phyloP scores from a whole-genome alignment of 345 rosid genomes.

The Abelmoschus esculentus region DNA sequence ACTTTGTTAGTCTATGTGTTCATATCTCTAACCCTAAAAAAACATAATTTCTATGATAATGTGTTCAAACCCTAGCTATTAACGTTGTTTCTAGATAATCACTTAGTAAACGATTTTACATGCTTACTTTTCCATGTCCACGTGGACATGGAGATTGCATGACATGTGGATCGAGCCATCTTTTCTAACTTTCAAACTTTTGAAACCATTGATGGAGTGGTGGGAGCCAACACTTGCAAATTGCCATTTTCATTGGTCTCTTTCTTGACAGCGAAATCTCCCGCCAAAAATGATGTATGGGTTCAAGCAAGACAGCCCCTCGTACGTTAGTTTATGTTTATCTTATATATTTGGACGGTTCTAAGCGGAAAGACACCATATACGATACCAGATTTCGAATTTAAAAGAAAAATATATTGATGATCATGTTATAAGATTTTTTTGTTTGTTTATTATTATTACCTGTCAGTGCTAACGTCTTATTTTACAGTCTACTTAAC shows the following conservation, averaged over 20 bases:
- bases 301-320: slow-evolving; percentile 9
- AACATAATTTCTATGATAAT: not conserved
- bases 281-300: slow-evolving; percentile 32
- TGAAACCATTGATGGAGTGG: not conserved
- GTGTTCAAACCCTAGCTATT: not conserved
- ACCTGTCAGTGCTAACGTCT: too few species aligned
- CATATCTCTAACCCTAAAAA: too few species aligned
- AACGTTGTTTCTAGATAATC: not conserved
- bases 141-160: not conserved
- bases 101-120: slow-evolving; percentile 13
- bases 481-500: too few species aligned
- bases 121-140: not conserved
- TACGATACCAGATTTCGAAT: not conserved
- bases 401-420: too few species aligned
- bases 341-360: not conserved
- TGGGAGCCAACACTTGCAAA: not conserved
- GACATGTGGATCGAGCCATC: slow-evolving; percentile 10
- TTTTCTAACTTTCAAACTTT: slow-evolving; percentile 2
- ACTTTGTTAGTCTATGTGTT: too few species aligned
- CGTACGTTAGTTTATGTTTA: not conserved
- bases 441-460: too few species aligned
- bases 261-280: slow-evolving; percentile 32
- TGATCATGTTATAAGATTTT: too few species aligned
- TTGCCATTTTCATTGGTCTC: slow-evolving; percentile 18
- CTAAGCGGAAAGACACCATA: not conserved